Evolutionary conservation across 2,329 filamentous ascomycete genomes (phyloP), one percentile per base, ranked within the genome.

Genomic region (Botryosphaeria dothidea): DNA sequence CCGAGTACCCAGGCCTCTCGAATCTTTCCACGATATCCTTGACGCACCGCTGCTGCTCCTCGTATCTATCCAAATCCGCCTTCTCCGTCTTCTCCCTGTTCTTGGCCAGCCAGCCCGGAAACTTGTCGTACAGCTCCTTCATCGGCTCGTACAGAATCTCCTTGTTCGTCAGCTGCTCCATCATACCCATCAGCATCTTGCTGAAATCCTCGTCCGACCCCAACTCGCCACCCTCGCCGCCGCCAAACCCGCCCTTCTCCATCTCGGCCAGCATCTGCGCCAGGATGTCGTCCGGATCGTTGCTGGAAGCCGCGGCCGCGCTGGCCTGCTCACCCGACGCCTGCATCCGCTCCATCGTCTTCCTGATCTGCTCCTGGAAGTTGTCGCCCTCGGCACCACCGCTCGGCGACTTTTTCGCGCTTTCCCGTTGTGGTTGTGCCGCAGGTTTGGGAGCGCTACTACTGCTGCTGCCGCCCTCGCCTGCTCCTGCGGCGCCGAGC

Each of bases 91-190:
- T 88, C 25, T 82, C 87, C 45, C 80, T 85, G 76, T 97, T 94
- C 79, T 91, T 90, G 71, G 86, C 85, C 76, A 99, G 84, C 94
- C 95, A 99, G 2, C 80, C 88, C 0, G 93, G 94, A 74, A 95
- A 99, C 78, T 97, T 98, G 62, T 92, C 90, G 76, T 96, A 82
- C 54, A 99, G 82, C 79, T 99, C 95, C 82, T 97, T 97, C 93
- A 99, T 97, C 2, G 95, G 95, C 80, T 99, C 94, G 76, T 98
- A 98, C 58, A 99, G 80, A 68, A 99, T 97, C 71, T 98, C 95
- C 82, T 97, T 98, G 78, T 96, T 97, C 3, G 95, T 98, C 68
- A 99, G 85, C 78, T 99, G 93, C 80, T 98, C 92, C 94, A 99
- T 98, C 92, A 98, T 97, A 62, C 91, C 92, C 85, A 96, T 88